Evolutionary conservation across 202 grass and related monocot genomes (phyloP).

Genomic region (Setaria italica): DNA sequence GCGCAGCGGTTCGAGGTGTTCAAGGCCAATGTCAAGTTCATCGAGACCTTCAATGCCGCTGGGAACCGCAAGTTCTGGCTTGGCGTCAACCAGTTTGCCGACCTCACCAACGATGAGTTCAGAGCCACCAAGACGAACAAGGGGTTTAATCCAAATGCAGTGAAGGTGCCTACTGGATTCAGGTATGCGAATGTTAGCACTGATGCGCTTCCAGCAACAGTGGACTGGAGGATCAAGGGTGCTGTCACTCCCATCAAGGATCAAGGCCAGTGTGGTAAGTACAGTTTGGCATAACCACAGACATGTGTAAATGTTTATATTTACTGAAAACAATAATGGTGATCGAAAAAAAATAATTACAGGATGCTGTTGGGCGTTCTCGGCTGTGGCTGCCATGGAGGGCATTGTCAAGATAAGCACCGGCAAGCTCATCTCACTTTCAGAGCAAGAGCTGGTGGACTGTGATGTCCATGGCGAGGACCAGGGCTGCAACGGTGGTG

Average conservation of each 20-base stretch:
- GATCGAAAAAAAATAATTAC: too few species aligned
- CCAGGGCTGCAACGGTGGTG: too few species aligned
- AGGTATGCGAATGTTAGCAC: not conserved
- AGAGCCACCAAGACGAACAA: not conserved
- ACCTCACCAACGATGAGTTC: not conserved
- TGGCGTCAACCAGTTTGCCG: not conserved
- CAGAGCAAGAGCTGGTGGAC: too few species aligned
- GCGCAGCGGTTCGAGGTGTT: not conserved
- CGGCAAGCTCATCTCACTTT: too few species aligned
- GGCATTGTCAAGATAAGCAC: too few species aligned
- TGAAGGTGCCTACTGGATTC: not conserved
- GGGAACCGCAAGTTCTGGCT: not conserved
- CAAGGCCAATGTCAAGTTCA: not conserved
- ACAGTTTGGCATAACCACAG: too few species aligned
- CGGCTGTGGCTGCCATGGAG: too few species aligned
- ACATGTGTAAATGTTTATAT: too few species aligned
- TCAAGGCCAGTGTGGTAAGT: not conserved
- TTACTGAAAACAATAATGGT: too few species aligned
- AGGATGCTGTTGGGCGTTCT: too few species aligned
- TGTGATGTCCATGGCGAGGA: too few species aligned
- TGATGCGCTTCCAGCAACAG: not conserved
- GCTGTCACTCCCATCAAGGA: not conserved
- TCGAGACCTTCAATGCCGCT: not conserved
- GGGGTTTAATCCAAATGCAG: too few species aligned
- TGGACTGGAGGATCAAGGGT: not conserved